These are phyloP conservation scores for Monilinia vaccinii-corymbosi DNA, from an alignment of 2,329 filamentous ascomycete genomes.

Conservation along the genomic window DNA sequence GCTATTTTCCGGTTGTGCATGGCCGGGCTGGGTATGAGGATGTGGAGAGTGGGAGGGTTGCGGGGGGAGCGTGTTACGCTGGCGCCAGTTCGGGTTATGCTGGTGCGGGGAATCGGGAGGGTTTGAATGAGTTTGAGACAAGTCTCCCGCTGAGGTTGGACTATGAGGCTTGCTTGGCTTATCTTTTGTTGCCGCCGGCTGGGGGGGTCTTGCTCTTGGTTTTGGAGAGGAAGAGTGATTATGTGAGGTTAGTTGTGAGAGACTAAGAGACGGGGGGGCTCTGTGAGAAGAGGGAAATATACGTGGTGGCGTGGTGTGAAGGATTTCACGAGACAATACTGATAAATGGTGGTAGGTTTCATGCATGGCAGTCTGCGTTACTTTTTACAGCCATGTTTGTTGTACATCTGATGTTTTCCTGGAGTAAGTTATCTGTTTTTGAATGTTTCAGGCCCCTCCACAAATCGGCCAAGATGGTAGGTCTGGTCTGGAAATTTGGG, in stretches of 20 bases:
- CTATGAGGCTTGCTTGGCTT: conserved; percentile 85
- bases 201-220: conserved; percentile 79
- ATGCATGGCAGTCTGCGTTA: conserved; percentile 89
- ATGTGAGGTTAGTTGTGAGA: conserved; percentile 54
- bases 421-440: conserved; percentile 43
- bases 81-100: not conserved
- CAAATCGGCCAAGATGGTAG: not conserved
- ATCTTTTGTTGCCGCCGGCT: conserved; percentile 73
- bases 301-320: not conserved
- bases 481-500: not conserved
- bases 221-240: conserved; percentile 90
- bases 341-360: conserved; percentile 52
- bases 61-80: not conserved
- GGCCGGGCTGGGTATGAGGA: conserved; percentile 3
- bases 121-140: conserved; percentile 81
- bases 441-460: not conserved
- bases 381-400: conserved; percentile 69
- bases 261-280: not conserved
- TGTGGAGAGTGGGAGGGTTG: conserved; percentile 5
- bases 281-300: not conserved
- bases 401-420: conserved; percentile 77
- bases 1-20: conserved; percentile 6
- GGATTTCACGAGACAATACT: not conserved
- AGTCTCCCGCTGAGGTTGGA: conserved; percentile 79
- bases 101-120: conserved; percentile 30